Evolutionary conservation across 2,329 filamentous ascomycete species (phyloP).

Genomic region (Dactylellina drechsleri): DNA sequence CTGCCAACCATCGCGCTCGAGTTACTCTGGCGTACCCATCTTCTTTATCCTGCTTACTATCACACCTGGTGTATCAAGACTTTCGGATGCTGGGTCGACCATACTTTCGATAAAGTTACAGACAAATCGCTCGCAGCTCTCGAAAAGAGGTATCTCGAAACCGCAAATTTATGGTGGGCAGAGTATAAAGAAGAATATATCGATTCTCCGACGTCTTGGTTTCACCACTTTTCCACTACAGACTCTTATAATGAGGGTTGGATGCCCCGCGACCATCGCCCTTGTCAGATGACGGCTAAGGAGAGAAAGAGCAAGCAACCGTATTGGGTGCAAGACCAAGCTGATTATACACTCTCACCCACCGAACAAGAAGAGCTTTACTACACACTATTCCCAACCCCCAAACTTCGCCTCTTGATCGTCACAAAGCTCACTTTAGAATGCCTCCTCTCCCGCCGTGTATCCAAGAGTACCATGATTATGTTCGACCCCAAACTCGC

Average conservation of each 20-base stretch:
- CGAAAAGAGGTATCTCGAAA: constrained; percentile 28
- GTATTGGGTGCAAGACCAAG: constrained; percentile 28
- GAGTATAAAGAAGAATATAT: constrained; percentile 46
- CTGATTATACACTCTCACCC: constrained; percentile 11
- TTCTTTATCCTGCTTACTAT: constrained; percentile 44
- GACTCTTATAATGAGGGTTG: constrained; percentile 23
- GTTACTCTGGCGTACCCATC: constrained; percentile 44
- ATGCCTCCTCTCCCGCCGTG: not conserved
- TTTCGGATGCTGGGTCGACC: constrained; percentile 33
- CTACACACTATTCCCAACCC: constrained; percentile 34
- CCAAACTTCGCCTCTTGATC: constrained; percentile 26
- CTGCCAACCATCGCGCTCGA: constrained; percentile 45
- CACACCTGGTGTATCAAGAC: constrained; percentile 43
- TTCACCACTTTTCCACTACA: constrained; percentile 29
- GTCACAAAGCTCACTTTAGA: constrained; percentile 34
- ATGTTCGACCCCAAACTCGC: constrained; percentile 16
- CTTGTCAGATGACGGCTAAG: constrained; percentile 25
- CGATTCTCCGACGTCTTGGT: constrained; percentile 12
- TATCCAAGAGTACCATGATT: not conserved
- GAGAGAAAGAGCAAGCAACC: constrained; percentile 19
- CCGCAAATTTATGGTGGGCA: constrained; percentile 40
- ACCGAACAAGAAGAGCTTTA: constrained; percentile 44
- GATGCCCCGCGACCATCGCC: constrained; percentile 20
- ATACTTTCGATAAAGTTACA: constrained; percentile 30
- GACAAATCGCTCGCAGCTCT: constrained; percentile 22